Conservation (phyloP, 2,329 filamentous ascomycete species). For the Corniculantispora saksenae region DNA sequence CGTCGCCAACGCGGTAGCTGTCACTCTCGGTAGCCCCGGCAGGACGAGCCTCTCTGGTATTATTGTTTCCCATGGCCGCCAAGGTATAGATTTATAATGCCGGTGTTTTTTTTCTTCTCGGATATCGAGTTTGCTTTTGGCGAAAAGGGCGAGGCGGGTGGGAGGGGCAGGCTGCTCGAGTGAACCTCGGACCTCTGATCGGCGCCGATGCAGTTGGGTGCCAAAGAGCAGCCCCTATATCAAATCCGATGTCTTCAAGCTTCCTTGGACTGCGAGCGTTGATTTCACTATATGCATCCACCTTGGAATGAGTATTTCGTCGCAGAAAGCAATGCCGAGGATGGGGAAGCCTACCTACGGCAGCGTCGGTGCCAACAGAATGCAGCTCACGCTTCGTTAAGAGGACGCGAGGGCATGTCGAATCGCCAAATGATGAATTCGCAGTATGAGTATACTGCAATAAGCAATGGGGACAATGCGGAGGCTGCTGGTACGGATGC, state of each 20-base stretch:
- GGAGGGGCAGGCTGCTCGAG: background rate
- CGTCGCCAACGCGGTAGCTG: constrained; percentile 2
- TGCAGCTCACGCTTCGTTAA: background rate
- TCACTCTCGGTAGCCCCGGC: constrained; percentile 25
- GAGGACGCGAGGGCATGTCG: constrained; percentile 1
- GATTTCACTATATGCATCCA: background rate
- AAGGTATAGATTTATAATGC: background rate
- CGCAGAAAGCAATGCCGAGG: background rate
- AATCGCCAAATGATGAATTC: background rate
- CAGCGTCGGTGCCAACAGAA: background rate
- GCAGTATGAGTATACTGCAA: background rate
- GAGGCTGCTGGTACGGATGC: background rate
- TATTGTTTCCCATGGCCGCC: constrained; percentile 40
- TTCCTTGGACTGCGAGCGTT: too few species aligned
- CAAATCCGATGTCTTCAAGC: too few species aligned
- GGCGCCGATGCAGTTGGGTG: background rate
- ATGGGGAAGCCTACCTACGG: background rate
- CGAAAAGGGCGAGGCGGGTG: background rate
- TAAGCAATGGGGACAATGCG: background rate
- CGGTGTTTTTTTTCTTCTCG: background rate
- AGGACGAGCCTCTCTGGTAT: constrained; percentile 41
- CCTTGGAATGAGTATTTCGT: background rate
- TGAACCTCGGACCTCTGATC: background rate
- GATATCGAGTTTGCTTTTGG: constrained; percentile 4
- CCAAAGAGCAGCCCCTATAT: background rate